Evolutionary conservation across 441 rosid species (phyloP), one percentile per base, ranked within the genome.

Genomic region (Adansonia gregorii): DNA sequence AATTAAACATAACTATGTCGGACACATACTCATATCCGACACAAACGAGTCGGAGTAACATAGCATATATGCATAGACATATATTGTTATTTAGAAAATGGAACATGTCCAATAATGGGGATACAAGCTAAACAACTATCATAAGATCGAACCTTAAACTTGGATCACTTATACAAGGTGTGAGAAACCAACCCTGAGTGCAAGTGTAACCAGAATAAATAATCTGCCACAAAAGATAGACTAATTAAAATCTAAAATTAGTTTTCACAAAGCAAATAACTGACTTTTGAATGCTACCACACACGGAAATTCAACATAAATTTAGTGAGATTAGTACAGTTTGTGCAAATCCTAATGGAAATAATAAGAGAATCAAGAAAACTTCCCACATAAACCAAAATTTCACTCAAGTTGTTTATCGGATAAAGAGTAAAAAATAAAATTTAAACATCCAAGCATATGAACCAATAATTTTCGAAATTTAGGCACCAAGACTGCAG

Each of bases 131-230:
- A 71, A 54, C 1, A 54, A 35, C 17, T 9, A 55, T 72, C n/a
- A 52, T n/a, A 17, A 35, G 35, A 63, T 74, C 89, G 80, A 77
- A 94, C 98, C 98, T 93, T 83, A 95, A 88, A 80, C 92, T 77
- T 35, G 99, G 98, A 87, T 89, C 90, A 75, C 87, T 90, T 31
- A 76, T 90, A 84, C 95, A 95, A 81, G 97, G 98, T 3, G 98
- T 92, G 80, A 93, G 87, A 78, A 95, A 95, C 99, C 98, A 93
- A 75, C 99, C 99, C 83, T 95, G 99, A 77, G 89, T 84, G 88
- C 99, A 95, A 81, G 86, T 88, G 83, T 93, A 95, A 80, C 97
- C 87, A 11, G 98, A 95, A 85, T 95, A 95, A 70, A 95, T 92
- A 77, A 95, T 77, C 98, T 95, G 90, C 76, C 75, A 79, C 45